phyloP scores from a whole-genome alignment of 257 asterid species.

The Handroanthus guayacan region DNA sequence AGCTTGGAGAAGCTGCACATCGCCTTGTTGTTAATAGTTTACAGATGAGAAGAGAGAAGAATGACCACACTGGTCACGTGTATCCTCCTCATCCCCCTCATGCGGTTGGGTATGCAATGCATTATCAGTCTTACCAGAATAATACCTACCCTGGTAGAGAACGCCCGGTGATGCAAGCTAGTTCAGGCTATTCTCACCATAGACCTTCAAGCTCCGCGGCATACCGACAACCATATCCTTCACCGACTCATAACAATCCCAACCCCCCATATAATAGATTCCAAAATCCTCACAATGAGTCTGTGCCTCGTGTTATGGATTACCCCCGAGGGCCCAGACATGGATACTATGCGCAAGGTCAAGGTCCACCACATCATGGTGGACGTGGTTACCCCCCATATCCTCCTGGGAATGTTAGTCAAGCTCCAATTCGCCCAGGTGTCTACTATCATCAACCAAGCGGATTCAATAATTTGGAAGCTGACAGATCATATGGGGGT shows the following conservation, averaged over 20 bases:
- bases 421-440: slow-evolving; percentile 44
- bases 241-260: slow-evolving; percentile 46
- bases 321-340: slow-evolving; percentile 35
- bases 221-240: slow-evolving; percentile 54
- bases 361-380: slow-evolving; percentile 48
- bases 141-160: slow-evolving; percentile 49
- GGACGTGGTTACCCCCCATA: slow-evolving; percentile 52
- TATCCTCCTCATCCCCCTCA: slow-evolving; percentile 50
- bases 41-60: slow-evolving; percentile 52
- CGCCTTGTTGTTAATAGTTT: slow-evolving; percentile 84
- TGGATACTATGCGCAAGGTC: slow-evolving; percentile 57
- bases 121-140: slow-evolving; percentile 39
- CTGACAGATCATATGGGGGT: slow-evolving; percentile 49
- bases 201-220: slow-evolving; percentile 42
- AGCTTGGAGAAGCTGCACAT: slow-evolving; percentile 91
- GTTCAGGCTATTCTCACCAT: slow-evolving; percentile 59
- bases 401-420: slow-evolving; percentile 45
- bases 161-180: slow-evolving; percentile 36
- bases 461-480: slow-evolving; percentile 46
- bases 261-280: slow-evolving; percentile 47
- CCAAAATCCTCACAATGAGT: slow-evolving; percentile 45
- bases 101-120: slow-evolving; percentile 47
- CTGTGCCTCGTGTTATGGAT: slow-evolving; percentile 46
- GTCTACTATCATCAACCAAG: slow-evolving; percentile 48
- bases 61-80: slow-evolving; percentile 44